Evolutionary conservation across 2,329 filamentous ascomycete species (phyloP), one percentile per base, ranked within the genome.

Genomic region (Arthrobotrys entomopaga): DNA sequence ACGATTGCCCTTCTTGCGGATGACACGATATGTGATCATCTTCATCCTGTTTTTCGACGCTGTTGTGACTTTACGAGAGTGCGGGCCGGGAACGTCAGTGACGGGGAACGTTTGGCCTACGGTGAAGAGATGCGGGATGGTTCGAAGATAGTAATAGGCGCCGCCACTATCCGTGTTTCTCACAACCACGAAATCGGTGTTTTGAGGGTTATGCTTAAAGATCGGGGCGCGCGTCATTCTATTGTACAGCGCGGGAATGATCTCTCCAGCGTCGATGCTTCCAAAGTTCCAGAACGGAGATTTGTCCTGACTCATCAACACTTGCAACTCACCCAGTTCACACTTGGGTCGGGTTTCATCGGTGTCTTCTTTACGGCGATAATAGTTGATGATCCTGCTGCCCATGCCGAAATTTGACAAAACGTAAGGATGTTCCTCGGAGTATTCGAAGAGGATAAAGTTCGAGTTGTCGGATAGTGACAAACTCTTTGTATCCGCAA

Each of bases 321-420:
- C 89, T 54, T 91, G 90, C 1, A 91, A 91, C 82, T 99, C 95
- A 70, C 95, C 95, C 75, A 99, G 87, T 2, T 96, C 92, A 52
- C 86, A 79, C 54, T 80, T 79, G 7, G 72, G 86, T 81, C 83
- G 79, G 6, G 81, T 80, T 29, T 78, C 76, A 38, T 86, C 86
- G 48, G 86, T 84, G 46, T 87, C 87, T 80, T 92, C 91, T 79
- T 92, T 92, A 71, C 93, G 89, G 43, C 92, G 91, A 80, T 97
- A 97, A 82, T 98, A 99, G 81, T 99, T 98, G 84, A 98, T 92
- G 70, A 99, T 87, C 61, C 93, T 91, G 81, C 90, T 96, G 60
- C 93, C 93, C 95, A 99, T 99, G 77, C 94, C 95, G 79, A 97
- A 97, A 80, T 96, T 97, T 49, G 94, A 97, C 75, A 99, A 84